Evolutionary conservation across 305 asterid genomes (phyloP).

Genomic region (Nicotiana rustica): DNA sequence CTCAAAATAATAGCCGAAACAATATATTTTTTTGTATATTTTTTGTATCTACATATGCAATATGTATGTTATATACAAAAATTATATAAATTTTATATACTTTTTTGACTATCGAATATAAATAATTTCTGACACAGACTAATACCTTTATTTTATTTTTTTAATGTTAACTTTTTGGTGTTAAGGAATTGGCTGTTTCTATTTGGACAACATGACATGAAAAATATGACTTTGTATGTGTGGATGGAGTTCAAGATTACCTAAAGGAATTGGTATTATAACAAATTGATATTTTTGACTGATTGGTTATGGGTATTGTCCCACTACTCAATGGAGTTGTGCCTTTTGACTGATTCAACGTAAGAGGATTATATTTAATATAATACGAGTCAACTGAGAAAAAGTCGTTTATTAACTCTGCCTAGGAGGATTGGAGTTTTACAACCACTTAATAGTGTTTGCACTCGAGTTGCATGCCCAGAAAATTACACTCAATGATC

Average conservation of each 20-base stretch:
- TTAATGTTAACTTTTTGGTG: background rate
- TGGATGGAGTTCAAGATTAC: slow-evolving; percentile 23
- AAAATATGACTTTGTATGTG: slow-evolving; percentile 27
- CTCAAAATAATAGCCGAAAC: no score
- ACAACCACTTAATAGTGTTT: slow-evolving; percentile 22
- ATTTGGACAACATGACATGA: background rate
- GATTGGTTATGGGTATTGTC: background rate
- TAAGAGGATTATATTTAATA: background rate
- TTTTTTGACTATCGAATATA: no score
- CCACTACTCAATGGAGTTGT: slow-evolving; percentile 23
- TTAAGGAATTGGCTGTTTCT: slow-evolving; percentile 3
- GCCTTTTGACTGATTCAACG: background rate
- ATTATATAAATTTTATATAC: no score
- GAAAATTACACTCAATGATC: no score
- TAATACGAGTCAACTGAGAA: background rate
- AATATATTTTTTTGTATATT: no score
- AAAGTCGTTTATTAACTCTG: background rate
- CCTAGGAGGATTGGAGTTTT: background rate
- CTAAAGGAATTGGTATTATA: background rate
- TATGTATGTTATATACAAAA: no score
- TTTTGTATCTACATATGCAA: no score
- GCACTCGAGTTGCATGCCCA: background rate
- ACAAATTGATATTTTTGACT: slow-evolving; percentile 28
- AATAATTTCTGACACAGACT: no score
- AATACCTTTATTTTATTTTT: no score